These are phyloP conservation scores for Penicillium paneum DNA, from an alignment of 2,329 filamentous ascomycete species.

Conservation along the genomic window DNA sequence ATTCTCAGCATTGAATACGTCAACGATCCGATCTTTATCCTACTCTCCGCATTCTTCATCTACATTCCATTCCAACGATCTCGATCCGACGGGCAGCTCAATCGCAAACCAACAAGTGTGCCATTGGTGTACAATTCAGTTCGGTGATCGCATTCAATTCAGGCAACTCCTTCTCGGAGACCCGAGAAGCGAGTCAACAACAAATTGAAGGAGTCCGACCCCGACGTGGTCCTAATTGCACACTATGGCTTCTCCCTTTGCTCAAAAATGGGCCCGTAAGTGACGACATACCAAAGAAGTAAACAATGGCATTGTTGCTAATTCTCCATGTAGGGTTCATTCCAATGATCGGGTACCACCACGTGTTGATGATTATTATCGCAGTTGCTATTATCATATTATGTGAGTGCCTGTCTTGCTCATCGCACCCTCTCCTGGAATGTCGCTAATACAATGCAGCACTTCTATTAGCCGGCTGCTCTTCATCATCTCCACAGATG, in stretches of 20 bases:
- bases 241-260: conserved; percentile 33
- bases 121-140: background rate
- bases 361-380: conserved; percentile 97
- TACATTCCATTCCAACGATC: conserved; percentile 30
- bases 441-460: conserved; percentile 53
- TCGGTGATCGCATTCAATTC: conserved; percentile 6
- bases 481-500: conserved; percentile 91
- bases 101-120: background rate
- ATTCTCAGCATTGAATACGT: conserved; percentile 2
- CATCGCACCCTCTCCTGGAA: conserved; percentile 3
- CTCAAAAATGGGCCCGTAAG: conserved; percentile 38
- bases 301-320: conserved; percentile 1
- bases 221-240: conserved; percentile 7
- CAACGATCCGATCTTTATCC: conserved; percentile 9
- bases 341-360: conserved; percentile 65
- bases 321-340: conserved; percentile 49
- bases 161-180: conserved; percentile 39
- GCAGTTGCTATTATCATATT: conserved; percentile 89
- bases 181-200: conserved; percentile 39
- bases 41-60: conserved; percentile 19
- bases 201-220: conserved; percentile 13
- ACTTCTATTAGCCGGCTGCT: conserved; percentile 89
- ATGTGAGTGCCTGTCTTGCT: conserved; percentile 60
- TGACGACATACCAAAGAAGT: background rate
- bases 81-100: conserved; percentile 3